phyloP scores from a whole-genome alignment of 1,139 yeast species.

The Magnusiomyces ingens region DNA sequence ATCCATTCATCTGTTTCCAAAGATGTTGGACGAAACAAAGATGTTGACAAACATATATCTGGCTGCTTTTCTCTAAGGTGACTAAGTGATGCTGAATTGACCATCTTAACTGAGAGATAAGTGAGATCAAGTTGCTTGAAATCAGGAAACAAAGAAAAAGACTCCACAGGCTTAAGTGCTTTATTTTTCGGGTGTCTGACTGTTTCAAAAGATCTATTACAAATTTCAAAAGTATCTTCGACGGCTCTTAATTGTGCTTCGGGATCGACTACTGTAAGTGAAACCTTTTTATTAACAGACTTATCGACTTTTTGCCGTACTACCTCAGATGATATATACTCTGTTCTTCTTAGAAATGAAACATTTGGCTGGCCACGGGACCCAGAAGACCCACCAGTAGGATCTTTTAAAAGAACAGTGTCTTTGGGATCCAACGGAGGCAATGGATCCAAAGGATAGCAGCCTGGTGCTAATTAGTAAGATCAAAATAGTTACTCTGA shows the following conservation, averaged over 20 bases:
- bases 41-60: conserved; percentile 46
- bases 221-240: conserved; percentile 67
- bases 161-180: conserved; percentile 62
- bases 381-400: conserved; percentile 43
- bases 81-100: conserved; percentile 67
- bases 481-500: neutral
- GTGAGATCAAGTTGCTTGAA: conserved; percentile 79
- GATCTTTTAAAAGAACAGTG: conserved; percentile 70
- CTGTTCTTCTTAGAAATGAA: conserved; percentile 87
- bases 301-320: conserved; percentile 21
- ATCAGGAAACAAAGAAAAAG: conserved; percentile 85
- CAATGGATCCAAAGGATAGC: conserved; percentile 16
- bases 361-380: conserved; percentile 56
- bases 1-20: conserved; percentile 79
- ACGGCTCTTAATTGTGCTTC: conserved; percentile 59
- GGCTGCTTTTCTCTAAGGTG: conserved; percentile 38
- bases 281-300: neutral
- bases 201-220: conserved; percentile 42
- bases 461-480: conserved; percentile 12
- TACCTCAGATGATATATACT: conserved; percentile 57
- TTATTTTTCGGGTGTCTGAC: conserved; percentile 76
- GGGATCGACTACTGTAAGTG: conserved; percentile 41
- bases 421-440: conserved; percentile 64
- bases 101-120: conserved; percentile 63
- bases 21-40: conserved; percentile 70